Conservation (phyloP, 305 asterid genomes). For the Fraxinus baroniana region DNA sequence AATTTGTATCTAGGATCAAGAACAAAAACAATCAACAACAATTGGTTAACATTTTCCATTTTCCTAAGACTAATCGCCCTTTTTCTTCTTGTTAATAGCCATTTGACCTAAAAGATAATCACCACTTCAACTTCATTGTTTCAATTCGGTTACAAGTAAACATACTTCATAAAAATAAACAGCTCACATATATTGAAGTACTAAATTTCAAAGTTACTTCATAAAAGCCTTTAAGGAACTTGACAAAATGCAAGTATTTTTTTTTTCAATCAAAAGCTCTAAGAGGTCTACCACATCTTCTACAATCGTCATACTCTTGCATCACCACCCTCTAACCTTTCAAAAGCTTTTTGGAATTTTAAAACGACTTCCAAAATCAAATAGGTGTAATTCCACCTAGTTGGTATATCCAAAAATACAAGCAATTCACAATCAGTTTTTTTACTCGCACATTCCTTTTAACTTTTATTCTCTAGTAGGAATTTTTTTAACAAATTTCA, state of each 20-base stretch:
- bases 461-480: neutral
- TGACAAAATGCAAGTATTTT: too few species aligned
- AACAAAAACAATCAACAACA: neutral
- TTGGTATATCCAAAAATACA: neutral
- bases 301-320: neutral
- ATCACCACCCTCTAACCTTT: neutral
- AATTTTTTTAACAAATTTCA: too few species aligned
- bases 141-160: too few species aligned
- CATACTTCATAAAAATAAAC: neutral
- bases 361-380: neutral
- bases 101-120: neutral
- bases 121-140: neutral
- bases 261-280: neutral
- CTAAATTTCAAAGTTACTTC: neutral
- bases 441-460: neutral
- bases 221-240: too few species aligned
- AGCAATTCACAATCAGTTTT: neutral
- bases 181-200: neutral
- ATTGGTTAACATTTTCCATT: neutral
- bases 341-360: neutral
- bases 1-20: neutral
- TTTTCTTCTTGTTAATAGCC: neutral
- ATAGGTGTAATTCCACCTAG: neutral
- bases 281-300: neutral
- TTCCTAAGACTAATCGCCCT: neutral